Percentiles rank a stretch among this genome's conserved stretches.
phyloP scores from a whole-genome alignment of 441 rosid species.

The Manihot esculenta region DNA sequence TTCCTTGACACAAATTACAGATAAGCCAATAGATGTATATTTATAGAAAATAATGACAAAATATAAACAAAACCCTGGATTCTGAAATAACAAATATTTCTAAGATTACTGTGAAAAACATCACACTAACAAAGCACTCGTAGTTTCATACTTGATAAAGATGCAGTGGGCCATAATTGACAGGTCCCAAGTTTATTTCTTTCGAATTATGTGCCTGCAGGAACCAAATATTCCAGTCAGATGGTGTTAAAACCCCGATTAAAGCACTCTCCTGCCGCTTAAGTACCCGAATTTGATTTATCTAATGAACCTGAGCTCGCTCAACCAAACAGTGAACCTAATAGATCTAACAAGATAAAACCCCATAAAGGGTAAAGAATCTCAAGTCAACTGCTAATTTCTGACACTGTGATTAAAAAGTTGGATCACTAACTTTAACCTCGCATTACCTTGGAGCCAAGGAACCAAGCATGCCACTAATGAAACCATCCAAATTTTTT shows the following conservation, averaged over 20 bases:
- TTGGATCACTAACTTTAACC: background rate
- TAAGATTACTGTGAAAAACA: no score
- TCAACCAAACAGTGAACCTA: conserved; percentile 6
- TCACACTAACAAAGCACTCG: conserved; percentile 24
- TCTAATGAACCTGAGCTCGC: background rate
- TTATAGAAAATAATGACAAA: background rate
- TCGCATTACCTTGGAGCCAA: background rate
- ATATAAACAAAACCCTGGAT: background rate
- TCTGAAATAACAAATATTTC: conserved; percentile 10
- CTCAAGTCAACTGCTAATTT: background rate
- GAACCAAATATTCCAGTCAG: conserved; percentile 82
- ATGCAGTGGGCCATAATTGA: conserved; percentile 53
- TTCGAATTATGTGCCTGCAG: conserved; percentile 93
- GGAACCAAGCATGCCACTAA: background rate
- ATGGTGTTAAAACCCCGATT: conserved; percentile 37
- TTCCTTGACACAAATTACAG: background rate
- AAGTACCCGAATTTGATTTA: conserved; percentile 4
- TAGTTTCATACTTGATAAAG: conserved; percentile 64
- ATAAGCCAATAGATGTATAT: background rate
- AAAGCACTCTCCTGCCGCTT: conserved; percentile 29
- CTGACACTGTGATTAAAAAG: background rate
- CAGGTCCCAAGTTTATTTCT: conserved; percentile 46
- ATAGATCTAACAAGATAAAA: background rate
- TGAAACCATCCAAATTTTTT: background rate
- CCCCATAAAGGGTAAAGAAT: background rate